phyloP scores from a whole-genome alignment of 148 eudicot genomes.

The Chenopodium berlandieri region DNA sequence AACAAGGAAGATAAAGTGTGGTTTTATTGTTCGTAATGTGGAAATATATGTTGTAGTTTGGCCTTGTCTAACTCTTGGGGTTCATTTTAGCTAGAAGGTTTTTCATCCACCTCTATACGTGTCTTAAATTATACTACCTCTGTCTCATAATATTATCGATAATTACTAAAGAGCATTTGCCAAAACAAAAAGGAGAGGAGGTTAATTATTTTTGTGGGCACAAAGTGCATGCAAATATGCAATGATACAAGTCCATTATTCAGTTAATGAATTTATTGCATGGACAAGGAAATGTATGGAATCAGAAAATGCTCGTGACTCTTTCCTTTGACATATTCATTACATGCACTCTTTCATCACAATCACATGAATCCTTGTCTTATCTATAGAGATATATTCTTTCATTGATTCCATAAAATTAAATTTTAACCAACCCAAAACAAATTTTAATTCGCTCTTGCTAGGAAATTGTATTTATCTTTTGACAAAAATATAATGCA shows the following conservation, averaged over 20 bases:
- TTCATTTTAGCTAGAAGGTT: neutral
- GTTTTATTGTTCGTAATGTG: neutral
- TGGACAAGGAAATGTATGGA: neutral
- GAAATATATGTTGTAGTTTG: neutral
- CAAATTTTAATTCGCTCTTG: neutral
- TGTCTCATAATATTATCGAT: too few relatives aligned
- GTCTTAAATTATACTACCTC: too few relatives aligned
- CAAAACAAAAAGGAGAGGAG: too few relatives aligned
- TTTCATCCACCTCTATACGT: too few relatives aligned
- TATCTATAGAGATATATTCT: neutral
- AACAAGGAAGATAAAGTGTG: neutral
- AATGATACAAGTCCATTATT: neutral
- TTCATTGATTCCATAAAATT: neutral
- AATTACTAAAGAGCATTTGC: too few relatives aligned
- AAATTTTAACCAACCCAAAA: neutral
- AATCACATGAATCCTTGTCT: slow-evolving; percentile 8
- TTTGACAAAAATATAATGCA: too few relatives aligned
- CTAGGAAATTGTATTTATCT: neutral
- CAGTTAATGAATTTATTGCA: neutral
- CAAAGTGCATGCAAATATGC: too few relatives aligned
- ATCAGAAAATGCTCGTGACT: slow-evolving; percentile 6
- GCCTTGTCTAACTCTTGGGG: neutral
- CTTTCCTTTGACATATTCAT: neutral
- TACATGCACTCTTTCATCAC: slow-evolving; percentile 7
- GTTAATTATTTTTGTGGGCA: too few relatives aligned